Evolutionary conservation across 257 asterid species (phyloP), one percentile per base, ranked within the genome.

Genomic region (Petunia axillaris): DNA sequence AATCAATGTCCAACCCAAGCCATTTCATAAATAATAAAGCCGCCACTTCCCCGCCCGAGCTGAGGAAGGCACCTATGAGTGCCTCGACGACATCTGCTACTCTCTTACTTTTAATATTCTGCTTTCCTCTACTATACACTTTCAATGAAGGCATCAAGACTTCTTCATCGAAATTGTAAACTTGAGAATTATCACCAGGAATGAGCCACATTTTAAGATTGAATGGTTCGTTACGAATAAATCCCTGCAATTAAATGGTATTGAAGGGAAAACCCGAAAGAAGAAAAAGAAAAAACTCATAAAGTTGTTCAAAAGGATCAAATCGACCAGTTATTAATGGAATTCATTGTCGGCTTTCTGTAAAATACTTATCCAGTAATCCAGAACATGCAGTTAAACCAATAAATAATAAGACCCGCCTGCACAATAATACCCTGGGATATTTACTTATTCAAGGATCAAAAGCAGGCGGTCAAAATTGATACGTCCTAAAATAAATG

Each of bases 41-140:
- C 0, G 91, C 91, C 6, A 7, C 37, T 85, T 95, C 96, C 6
- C 99, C 97, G 14, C 93, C 93, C 0, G 88, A 80, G 25, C 88
- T 82, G 43, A 95, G 94, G 71, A 79, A 95, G 37, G 94, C 99
- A 6, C 98, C 99, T n/a, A 93, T 89, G 14, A 95, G 77, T n/a
- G 99, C 99, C 86, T 95, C 99, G 6, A 86, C 89, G 10, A 88
- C 98, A 67, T 95, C 97, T 5, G 98, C 96, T 36, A 95, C 88
- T 0, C 60, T 85, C 87, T 91, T 93, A 16, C 89, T 78, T 87
- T 88, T 91, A 0, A 93, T 67, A 4, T 67, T 84, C 76, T 90
- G 81, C 2, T 43, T 87, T 2, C 79, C 82, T 37, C 83, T 66
- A 15, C 54, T 57, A 52, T 89, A 92, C 46, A 91, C 54, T 71